Evolutionary conservation across 345 rosid genomes (phyloP), one percentile per base, ranked within the genome.

Genomic region (Eucalyptus grandis): DNA sequence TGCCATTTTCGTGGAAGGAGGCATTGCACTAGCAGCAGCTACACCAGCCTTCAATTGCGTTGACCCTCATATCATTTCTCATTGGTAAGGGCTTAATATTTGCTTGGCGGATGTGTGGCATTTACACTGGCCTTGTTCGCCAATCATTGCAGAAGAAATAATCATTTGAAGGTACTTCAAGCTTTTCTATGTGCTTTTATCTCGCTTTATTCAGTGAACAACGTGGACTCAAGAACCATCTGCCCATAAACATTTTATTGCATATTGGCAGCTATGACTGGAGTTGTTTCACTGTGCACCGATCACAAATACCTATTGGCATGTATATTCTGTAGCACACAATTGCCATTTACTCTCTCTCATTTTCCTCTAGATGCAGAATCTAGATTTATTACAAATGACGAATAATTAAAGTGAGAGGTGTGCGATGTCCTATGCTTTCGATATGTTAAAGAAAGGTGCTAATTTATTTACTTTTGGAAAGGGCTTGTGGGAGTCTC

Each of bases 101-200:
- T 92, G 94, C 98, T 87, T 98, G 99, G 99, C 96, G 98, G 99
- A 96, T 97, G 96, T 96, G 99, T 91, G 98, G 99, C 91, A 95
- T 96, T 82, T 98, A 98, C 93, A 98, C 98, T 6, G 98, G 99
- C 31, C 95, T 96, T 89, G 91, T 89, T 34, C 92, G 99, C 46
- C 98, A 98, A 89, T 93, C 96, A 86, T 92, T 98, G 72, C 98
- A 97, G 91, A 96, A 94, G 92, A 97, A 97, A 91, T 97, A 98
- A 98, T 90, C 99, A 96, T 92, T 98, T 97, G 87, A 92, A 96
- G 98, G 99, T 98, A 93, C 83, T 85, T 77, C 58, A 49, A 86
- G 26, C 49, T 88, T 37, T 72, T 81, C 43, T 12, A n/a, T 46
- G 37, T 86, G 60, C 49, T 86, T 50, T 50, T 89, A 46, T 44